Evolutionary conservation across 2,329 filamentous ascomycete genomes (phyloP), one percentile per base, ranked within the genome.

Genomic region (Aspergillus phoenicis): DNA sequence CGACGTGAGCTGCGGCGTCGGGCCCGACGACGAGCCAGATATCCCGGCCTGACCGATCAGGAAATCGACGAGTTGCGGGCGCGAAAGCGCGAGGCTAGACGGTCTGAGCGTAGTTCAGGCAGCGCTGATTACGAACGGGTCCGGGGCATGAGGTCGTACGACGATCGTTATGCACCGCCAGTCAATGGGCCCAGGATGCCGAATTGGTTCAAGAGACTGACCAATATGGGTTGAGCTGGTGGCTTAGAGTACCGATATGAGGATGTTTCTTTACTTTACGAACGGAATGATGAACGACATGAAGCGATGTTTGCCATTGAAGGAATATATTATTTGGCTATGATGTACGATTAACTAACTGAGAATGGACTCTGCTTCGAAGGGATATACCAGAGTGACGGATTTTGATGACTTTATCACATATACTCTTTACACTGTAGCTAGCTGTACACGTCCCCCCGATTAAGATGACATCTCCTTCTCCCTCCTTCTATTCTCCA

Each of bases 201-300:
- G 11, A 77, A 73, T 61, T 81, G 79, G 79, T 75, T 81, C 52
- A 77, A 77, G 65, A 80, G 78, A 64, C 64, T 81, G 45, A 77
- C 77, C 20, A 72, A 68, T 59, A 67, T 75, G 53, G 38, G 39
- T 49, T 77, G 62, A 70, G 53, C 17, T 41, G 41, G 45, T 51
- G 10, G 33, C 11, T 36, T 36, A 4, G 33, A 15, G 33, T 11
- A 36, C 13, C 13, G 33, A 15, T 13, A 0, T 15, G 33, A 36
- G 33, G 33, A 36, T 36, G 33, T 36, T 36, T 36, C 33, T 36
- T 36, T 26, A 3, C 11, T 36, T 36, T 36, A 36, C 33, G 33
- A 36, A 36, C 11, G 33, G 33, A 36, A 17, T 60, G 41, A 57
- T 57, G 49, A 52, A 61, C n/a, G 43, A 55, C 39, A 39, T 45